These are phyloP conservation scores for Geotrichum candidum DNA, from an alignment of 1,139 yeast genomes.

Conservation along the genomic window DNA sequence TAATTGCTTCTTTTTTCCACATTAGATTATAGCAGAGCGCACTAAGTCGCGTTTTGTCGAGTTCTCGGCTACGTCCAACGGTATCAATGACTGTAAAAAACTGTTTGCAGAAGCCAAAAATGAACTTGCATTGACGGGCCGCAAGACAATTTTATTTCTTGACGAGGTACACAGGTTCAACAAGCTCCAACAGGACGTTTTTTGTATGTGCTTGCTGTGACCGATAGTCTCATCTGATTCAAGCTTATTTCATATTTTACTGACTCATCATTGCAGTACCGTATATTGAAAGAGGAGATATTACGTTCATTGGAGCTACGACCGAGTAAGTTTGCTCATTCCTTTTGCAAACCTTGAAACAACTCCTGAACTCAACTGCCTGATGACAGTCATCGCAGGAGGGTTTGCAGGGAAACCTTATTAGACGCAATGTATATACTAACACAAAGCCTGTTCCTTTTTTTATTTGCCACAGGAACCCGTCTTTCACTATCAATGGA, in stretches of 20 bases:
- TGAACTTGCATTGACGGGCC: constrained; percentile 57
- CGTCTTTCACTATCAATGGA: constrained; percentile 82
- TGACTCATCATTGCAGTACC: constrained; percentile 26
- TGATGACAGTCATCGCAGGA: not conserved
- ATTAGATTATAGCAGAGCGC: constrained; percentile 49
- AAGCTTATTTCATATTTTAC: constrained; percentile 16
- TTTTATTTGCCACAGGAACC: constrained; percentile 43
- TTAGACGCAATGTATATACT: not conserved
- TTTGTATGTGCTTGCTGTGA: constrained; percentile 53
- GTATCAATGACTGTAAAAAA: constrained; percentile 62
- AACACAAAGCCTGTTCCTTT: not conserved
- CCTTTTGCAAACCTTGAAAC: too few species aligned
- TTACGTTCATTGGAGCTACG: constrained; percentile 74
- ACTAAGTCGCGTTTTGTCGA: constrained; percentile 65
- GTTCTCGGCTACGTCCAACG: constrained; percentile 78
- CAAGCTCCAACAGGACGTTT: constrained; percentile 82
- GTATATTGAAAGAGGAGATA: constrained; percentile 40
- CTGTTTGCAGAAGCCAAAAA: constrained; percentile 69
- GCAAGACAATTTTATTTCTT: constrained; percentile 71
- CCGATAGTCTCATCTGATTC: not conserved
- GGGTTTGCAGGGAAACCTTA: too few species aligned
- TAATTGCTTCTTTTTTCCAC: constrained; percentile 33
- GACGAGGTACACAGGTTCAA: constrained; percentile 94
- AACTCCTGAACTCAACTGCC: too few species aligned
- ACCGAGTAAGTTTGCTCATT: constrained; percentile 50